Conservation (phyloP, 2,329 filamentous ascomycete species). For the Trichoderma oligosporum region DNA sequence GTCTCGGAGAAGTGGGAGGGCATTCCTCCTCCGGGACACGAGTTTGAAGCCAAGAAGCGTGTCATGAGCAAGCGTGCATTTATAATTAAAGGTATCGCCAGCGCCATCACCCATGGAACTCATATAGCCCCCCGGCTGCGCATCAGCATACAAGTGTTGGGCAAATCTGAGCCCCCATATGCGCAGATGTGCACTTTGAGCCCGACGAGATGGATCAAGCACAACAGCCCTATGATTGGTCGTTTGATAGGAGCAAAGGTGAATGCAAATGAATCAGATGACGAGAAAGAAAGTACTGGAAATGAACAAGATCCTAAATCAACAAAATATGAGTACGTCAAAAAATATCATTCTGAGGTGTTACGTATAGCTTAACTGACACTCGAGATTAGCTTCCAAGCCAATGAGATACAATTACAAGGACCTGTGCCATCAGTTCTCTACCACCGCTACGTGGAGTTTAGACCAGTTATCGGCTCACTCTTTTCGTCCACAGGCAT, state of each 20-base stretch:
- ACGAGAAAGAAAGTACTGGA: slow-evolving; percentile 26
- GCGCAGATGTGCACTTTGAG: slow-evolving; percentile 75
- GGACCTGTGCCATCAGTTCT: slow-evolving; percentile 77
- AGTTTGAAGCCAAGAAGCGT: slow-evolving; percentile 74
- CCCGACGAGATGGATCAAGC: slow-evolving; percentile 71
- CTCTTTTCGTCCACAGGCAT: slow-evolving; percentile 82
- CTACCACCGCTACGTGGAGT: slow-evolving; percentile 92
- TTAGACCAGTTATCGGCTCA: slow-evolving; percentile 80
- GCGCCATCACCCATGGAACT: slow-evolving; percentile 56
- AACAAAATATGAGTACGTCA: slow-evolving; percentile 70
- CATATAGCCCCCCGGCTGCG: slow-evolving; percentile 68
- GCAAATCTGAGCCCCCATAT: slow-evolving; percentile 65
- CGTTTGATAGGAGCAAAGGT: slow-evolving; percentile 71
- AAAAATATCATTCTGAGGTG: neutral
- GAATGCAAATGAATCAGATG: slow-evolving; percentile 54
- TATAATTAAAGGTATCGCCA: slow-evolving; percentile 64
- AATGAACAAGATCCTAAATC: slow-evolving; percentile 46
- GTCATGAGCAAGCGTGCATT: slow-evolving; percentile 86
- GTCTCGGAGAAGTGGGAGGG: slow-evolving; percentile 66
- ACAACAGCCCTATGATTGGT: slow-evolving; percentile 86
- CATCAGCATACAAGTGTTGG: slow-evolving; percentile 74
- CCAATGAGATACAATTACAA: slow-evolving; percentile 81
- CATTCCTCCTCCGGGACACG: slow-evolving; percentile 54
- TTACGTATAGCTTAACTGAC: neutral
- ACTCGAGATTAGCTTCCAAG: slow-evolving; percentile 66